Evolutionary conservation across 2,329 filamentous ascomycete species (phyloP), one percentile per base, ranked within the genome.

Genomic region (Sporothrix pseudoabietina): DNA sequence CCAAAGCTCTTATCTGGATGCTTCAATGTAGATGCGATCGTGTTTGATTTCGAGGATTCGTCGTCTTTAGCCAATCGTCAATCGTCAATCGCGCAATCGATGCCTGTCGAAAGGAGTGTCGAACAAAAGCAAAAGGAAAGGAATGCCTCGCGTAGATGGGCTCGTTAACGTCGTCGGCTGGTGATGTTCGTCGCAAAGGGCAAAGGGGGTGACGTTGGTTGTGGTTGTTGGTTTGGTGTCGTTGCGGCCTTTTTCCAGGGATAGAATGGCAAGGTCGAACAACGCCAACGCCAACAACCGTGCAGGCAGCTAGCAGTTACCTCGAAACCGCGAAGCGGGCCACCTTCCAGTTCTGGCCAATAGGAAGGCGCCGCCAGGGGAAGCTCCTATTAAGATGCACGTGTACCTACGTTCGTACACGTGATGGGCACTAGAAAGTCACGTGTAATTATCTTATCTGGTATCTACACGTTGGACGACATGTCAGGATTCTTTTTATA

Each of bases 231-330:
- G 12, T 12, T 47, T 49, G 44, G 44, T 49, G 39, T 68, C 41
- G 26, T 49, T 68, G 65, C 44, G 44, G 65, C 26, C 65, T 68
- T 68, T 63, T 52, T 68, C 65, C 65, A 68, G 65, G 65, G 65
- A 68, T 68, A 30, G 65, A 16, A 32, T 35, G 65, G 57, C 30
- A 35, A 52, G 30, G 44, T 30, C 26, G 63, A 10, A 66, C 41
- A 22, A 44, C 41, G 41, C 10, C 39, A 49, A 49, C 44, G 44
- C 44, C 44, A 49, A 19, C 44, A 49, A 49, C n/a, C 26, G 22
- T 35, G 47, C 26, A 52, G 65, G 65, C 65, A 68, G 65, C 65
- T 49, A 68, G 65, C 26, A 49, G 12, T 26, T 61, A 52, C 65
- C 65, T 68, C 30, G 44, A 68, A 35, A 68, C 44, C 65, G 44